Evolutionary conservation across 2,329 filamentous ascomycete species (phyloP).

Genomic region (Cladophialophora psammophila): DNA sequence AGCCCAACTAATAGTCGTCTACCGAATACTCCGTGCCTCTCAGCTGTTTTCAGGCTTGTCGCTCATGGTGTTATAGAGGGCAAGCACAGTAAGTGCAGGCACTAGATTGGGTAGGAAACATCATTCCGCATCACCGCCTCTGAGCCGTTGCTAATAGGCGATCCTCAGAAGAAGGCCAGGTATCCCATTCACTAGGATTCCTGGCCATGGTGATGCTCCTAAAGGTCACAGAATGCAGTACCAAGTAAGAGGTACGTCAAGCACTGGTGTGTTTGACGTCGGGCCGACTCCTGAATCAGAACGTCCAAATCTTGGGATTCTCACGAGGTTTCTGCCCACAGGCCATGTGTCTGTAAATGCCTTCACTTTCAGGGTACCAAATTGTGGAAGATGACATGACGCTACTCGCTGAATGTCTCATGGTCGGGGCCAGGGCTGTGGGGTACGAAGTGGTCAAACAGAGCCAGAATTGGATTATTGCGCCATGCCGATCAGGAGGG

Average conservation of each 20-base stretch:
- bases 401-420: constrained; percentile 22
- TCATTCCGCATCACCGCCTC: constrained; percentile 24
- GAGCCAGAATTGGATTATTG: constrained; percentile 23
- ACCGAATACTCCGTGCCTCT: not conserved
- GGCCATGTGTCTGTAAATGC: constrained; percentile 16
- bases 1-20: not conserved
- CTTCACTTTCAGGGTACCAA: not conserved
- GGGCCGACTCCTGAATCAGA: constrained; percentile 3
- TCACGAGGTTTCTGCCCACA: constrained; percentile 14
- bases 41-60: not conserved
- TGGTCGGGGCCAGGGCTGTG: constrained; percentile 15
- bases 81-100: constrained; percentile 7
- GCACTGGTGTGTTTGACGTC: constrained; percentile 3
- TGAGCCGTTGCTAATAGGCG: constrained; percentile 4
- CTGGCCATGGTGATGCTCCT: constrained; percentile 4
- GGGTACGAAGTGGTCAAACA: constrained; percentile 15
- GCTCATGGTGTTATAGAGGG: constrained; percentile 1
- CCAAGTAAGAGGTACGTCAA: constrained; percentile 6
- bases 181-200: constrained; percentile 12
- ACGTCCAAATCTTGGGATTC: not conserved
- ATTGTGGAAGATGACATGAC: constrained; percentile 6
- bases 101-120: constrained; percentile 28
- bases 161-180: constrained; percentile 21
- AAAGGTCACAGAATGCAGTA: constrained; percentile 6
- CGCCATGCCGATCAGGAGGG: constrained; percentile 32